Percentiles rank a stretch among this genome's conserved stretches.
These are phyloP conservation scores for Zygoascus hellenicus DNA, from an alignment of 1,139 yeast genomes.

Conservation along the genomic window DNA sequence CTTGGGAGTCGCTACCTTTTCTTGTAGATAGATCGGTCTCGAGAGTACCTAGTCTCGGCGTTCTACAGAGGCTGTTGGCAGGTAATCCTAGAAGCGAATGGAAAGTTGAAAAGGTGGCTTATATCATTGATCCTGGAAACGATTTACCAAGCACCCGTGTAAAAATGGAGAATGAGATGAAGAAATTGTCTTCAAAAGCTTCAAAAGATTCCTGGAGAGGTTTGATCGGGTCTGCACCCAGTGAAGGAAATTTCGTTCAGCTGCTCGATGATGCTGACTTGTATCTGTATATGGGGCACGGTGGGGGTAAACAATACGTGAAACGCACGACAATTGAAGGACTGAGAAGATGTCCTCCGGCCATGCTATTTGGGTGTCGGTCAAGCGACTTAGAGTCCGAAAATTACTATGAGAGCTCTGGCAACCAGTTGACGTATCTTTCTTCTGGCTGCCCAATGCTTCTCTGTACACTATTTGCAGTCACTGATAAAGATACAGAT, in stretches of 20 bases:
- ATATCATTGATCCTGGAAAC: conserved; percentile 74
- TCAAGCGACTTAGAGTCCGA: conserved; percentile 63
- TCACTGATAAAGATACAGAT: conserved; percentile 93
- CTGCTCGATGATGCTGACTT: conserved; percentile 41
- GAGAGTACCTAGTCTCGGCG: conserved; percentile 63
- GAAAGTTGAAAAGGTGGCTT: conserved; percentile 38
- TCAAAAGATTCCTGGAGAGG: conserved; percentile 47
- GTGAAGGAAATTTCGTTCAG: conserved; percentile 43
- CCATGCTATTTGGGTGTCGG: conserved; percentile 84
- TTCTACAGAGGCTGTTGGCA: conserved; percentile 39
- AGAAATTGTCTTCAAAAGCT: conserved; percentile 22
- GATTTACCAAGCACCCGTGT: conserved; percentile 68
- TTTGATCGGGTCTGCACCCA: conserved; percentile 49
- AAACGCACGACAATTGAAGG: conserved; percentile 46
- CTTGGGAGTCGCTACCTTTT: conserved; percentile 80
- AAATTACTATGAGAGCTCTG: conserved; percentile 66
- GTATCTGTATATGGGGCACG: conserved; percentile 88
- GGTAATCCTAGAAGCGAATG: conserved; percentile 16
- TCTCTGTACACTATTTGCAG: conserved; percentile 91
- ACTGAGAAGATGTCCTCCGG: conserved; percentile 53
- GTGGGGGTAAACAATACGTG: conserved; percentile 86
- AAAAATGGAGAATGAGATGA: conserved; percentile 47
- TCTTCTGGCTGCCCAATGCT: conserved; percentile 78
- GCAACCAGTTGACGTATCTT: conserved; percentile 70
- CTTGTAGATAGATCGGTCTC: conserved; percentile 55